A percentile compares a stretch with the other conserved stretches of the same genome.
Conservation (phyloP, 2,329 filamentous ascomycete species). For the Arthrobotrys sinensis region DNA sequence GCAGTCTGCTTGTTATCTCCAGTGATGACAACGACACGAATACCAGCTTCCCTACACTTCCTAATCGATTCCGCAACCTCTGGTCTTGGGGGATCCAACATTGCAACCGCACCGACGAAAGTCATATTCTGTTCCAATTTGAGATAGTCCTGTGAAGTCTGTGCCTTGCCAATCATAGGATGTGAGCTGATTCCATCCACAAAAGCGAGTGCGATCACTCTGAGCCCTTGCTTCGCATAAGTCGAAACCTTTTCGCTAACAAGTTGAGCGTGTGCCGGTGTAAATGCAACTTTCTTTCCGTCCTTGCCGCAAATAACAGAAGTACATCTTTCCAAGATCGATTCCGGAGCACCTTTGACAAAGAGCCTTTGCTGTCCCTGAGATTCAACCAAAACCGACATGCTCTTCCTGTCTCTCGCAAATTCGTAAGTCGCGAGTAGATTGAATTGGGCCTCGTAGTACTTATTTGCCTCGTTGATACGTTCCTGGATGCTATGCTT, state of each 20-base stretch:
- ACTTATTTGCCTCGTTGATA: conserved; percentile 84
- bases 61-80: conserved; percentile 89
- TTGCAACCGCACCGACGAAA: conserved; percentile 90
- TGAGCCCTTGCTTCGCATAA: conserved; percentile 92
- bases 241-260: conserved; percentile 85
- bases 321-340: conserved; percentile 91
- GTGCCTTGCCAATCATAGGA: conserved; percentile 80
- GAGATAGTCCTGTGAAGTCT: conserved; percentile 85
- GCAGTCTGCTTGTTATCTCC: conserved; percentile 98
- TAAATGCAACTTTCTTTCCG: conserved; percentile 82
- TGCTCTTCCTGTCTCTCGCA: conserved; percentile 97
- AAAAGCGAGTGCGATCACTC: conserved; percentile 92
- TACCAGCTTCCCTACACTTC: conserved; percentile 92
- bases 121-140: conserved; percentile 95
- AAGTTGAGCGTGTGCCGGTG: conserved; percentile 77
- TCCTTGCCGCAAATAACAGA: conserved; percentile 82
- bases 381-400: conserved; percentile 90
- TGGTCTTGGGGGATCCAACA: conserved; percentile 95
- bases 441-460: conserved; percentile 83
- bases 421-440: conserved; percentile 94
- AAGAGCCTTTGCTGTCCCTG: conserved; percentile 80
- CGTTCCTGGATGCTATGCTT: conserved; percentile 71
- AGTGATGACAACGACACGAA: conserved; percentile 97
- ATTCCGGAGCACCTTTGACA: conserved; percentile 96
- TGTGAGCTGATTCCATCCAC: conserved; percentile 82